Percentiles rank a stretch among this genome's conserved stretches.
phyloP scores from a whole-genome alignment of 2,329 filamentous ascomycete genomes.

The Aspergillus sp. region DNA sequence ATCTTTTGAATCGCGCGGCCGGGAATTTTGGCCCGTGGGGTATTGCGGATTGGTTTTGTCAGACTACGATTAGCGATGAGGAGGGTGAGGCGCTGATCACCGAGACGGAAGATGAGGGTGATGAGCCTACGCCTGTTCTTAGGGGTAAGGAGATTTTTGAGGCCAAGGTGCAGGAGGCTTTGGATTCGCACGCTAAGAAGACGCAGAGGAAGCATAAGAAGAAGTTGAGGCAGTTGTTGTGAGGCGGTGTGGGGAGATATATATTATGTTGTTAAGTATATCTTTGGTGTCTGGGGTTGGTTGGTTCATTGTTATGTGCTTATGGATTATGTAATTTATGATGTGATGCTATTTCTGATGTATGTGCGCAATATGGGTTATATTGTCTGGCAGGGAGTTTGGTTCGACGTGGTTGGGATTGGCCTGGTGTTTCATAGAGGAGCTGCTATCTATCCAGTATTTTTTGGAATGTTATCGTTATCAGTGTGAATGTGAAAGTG shows the following conservation, averaged over 20 bases:
- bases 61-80: constrained; percentile 46
- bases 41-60: constrained; percentile 47
- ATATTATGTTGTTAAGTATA: neutral
- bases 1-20: constrained; percentile 51
- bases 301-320: neutral
- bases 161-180: constrained; percentile 32
- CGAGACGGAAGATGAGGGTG: neutral
- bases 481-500: neutral
- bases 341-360: neutral
- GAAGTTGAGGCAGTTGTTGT: constrained; percentile 6
- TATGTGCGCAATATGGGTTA: neutral
- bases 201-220: constrained; percentile 22
- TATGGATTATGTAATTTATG: neutral
- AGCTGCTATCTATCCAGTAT: neutral
- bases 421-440: no score
- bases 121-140: neutral
- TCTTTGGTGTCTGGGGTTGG: neutral
- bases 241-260: neutral
- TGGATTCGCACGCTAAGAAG: constrained; percentile 34
- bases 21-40: constrained; percentile 51
- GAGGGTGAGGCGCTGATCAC: constrained; percentile 49
- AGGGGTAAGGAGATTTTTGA: constrained; percentile 31
- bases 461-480: neutral
- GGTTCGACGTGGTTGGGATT: neutral
- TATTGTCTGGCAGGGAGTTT: neutral